These are phyloP conservation scores for Pseudogymnoascus sp. DNA, from an alignment of 2,329 filamentous ascomycete species.

Conservation along the genomic window DNA sequence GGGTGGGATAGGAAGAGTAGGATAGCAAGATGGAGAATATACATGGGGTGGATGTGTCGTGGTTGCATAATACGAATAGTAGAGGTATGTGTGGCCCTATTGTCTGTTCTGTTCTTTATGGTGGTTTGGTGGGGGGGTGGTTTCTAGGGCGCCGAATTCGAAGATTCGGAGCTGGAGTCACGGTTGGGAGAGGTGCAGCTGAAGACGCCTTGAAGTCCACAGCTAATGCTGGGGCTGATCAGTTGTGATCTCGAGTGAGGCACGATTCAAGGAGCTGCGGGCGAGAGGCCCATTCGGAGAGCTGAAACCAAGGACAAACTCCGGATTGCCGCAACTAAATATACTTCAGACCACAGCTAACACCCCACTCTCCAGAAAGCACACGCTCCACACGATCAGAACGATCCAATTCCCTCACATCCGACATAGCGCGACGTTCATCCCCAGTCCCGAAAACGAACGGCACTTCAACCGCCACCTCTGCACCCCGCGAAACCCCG, in stretches of 20 bases:
- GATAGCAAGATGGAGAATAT: constrained; percentile 24
- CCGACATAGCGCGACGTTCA: background rate
- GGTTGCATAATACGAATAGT: constrained; percentile 24
- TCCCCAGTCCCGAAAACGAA: constrained; percentile 10
- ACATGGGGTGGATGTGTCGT: constrained; percentile 28
- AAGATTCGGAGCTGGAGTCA: background rate
- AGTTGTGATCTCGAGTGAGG: background rate
- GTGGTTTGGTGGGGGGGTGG: background rate
- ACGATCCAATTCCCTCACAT: background rate
- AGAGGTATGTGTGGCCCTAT: constrained; percentile 20
- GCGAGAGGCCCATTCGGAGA: background rate
- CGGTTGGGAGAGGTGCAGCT: background rate
- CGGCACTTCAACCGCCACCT: constrained; percentile 5
- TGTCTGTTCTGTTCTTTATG: constrained; percentile 5
- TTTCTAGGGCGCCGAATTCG: background rate
- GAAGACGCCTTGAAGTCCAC: background rate
- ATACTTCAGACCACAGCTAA: constrained; percentile 10
- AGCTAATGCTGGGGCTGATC: background rate
- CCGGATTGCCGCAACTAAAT: constrained; percentile 15
- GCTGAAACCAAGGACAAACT: background rate
- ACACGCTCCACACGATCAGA: background rate
- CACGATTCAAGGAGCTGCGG: background rate
- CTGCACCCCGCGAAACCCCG: constrained; percentile 9
- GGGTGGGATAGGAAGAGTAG: background rate
- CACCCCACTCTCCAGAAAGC: background rate